phyloP scores from a whole-genome alignment of 2,329 filamentous ascomycete species.

The Monosporascus sp. region DNA sequence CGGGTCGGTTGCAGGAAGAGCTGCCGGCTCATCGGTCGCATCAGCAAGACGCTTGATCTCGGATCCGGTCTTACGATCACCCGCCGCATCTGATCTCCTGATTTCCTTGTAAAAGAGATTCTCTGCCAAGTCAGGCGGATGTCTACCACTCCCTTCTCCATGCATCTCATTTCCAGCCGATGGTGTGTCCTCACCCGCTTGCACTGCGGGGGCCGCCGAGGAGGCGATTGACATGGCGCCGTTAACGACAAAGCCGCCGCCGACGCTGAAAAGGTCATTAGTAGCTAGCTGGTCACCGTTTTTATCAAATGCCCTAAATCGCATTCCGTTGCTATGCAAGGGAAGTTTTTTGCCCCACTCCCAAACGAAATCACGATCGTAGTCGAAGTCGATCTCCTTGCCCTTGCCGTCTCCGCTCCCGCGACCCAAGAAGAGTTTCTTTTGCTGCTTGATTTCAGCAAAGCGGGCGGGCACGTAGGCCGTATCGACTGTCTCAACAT shows the following conservation, averaged over 20 bases:
- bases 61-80: constrained; percentile 38
- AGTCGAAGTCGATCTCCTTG: constrained; percentile 44
- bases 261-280: constrained; percentile 47
- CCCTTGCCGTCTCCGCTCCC: constrained; percentile 34
- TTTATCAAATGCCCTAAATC: constrained; percentile 43
- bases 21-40: constrained; percentile 10
- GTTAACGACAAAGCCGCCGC: constrained; percentile 48
- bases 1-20: constrained; percentile 5
- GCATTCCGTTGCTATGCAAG: constrained; percentile 48
- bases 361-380: constrained; percentile 44
- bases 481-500: constrained; percentile 46
- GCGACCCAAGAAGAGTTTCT: constrained; percentile 39
- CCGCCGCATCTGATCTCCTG: constrained; percentile 38
- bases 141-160: constrained; percentile 18
- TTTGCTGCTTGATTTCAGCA: constrained; percentile 38
- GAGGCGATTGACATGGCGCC: constrained; percentile 40
- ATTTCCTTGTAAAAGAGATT: constrained; percentile 50
- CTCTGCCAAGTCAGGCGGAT: constrained; percentile 45
- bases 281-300: constrained; percentile 41
- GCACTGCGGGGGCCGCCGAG: constrained; percentile 12
- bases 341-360: constrained; percentile 48
- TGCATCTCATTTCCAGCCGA: constrained; percentile 18
- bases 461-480: constrained; percentile 42
- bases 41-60: constrained; percentile 35
- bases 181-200: constrained; percentile 7